phyloP scores from a whole-genome alignment of 2,329 filamentous ascomycete species.

The Camillea tinctor region DNA sequence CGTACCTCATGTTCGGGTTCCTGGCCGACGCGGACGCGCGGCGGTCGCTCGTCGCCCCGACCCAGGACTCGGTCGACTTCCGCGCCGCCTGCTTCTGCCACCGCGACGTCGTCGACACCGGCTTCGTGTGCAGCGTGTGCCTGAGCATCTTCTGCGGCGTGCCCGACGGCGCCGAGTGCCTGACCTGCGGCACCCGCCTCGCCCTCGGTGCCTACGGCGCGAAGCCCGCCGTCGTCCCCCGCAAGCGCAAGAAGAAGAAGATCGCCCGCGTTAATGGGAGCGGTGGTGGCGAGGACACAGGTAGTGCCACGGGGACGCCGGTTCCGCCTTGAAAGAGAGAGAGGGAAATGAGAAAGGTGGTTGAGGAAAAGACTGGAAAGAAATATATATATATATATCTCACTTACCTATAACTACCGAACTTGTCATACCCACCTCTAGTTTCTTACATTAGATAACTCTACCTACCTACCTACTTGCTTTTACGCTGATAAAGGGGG shows the following conservation, averaged over 20 bases:
- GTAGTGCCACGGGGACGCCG: constrained; percentile 60
- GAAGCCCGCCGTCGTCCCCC: constrained; percentile 72
- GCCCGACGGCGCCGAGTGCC: constrained; percentile 63
- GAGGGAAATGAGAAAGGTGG: background rate
- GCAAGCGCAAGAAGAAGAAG: constrained; percentile 76
- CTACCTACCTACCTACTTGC: background rate
- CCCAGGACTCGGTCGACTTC: constrained; percentile 87
- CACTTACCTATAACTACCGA: background rate
- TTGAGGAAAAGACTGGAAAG: no score
- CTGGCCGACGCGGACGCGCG: constrained; percentile 62
- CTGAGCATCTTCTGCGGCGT: constrained; percentile 85
- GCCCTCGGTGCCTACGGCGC: constrained; percentile 73
- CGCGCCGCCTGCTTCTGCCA: constrained; percentile 98
- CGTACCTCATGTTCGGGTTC: constrained; percentile 94
- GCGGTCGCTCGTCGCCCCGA: constrained; percentile 70
- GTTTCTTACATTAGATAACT: no score
- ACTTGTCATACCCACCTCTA: no score
- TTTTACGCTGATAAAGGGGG: background rate
- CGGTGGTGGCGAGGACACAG: constrained; percentile 52
- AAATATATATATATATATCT: no score
- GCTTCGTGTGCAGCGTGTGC: constrained; percentile 95
- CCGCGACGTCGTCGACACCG: constrained; percentile 82
- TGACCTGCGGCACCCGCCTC: constrained; percentile 80
- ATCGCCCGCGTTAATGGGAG: constrained; percentile 49
- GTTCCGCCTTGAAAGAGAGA: constrained; percentile 36